Evolutionary conservation across 148 eudicot species (phyloP).

Genomic region (Persicaria tinctoria): DNA sequence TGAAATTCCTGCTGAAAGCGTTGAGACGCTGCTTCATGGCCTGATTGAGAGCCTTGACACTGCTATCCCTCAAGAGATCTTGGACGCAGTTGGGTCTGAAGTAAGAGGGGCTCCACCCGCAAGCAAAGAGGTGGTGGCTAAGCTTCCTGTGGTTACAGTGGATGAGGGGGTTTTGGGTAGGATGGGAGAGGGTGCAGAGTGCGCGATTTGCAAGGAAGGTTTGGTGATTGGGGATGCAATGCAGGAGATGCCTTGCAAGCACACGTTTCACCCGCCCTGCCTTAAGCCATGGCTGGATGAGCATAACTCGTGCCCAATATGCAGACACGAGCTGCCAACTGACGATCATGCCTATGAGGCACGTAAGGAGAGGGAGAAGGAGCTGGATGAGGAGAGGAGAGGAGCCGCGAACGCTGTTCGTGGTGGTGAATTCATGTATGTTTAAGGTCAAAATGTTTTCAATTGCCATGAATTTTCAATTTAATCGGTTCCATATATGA

Average conservation of each 20-base stretch:
- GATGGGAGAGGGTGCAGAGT: constrained; percentile 70
- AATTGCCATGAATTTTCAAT: not conserved
- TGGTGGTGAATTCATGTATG: constrained; percentile 94
- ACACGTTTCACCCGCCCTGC: constrained; percentile 82
- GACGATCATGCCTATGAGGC: constrained; percentile 94
- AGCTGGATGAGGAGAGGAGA: constrained; percentile 86
- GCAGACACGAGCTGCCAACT: constrained; percentile 82
- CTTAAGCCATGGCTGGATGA: constrained; percentile 96
- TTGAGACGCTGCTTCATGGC: constrained; percentile 36
- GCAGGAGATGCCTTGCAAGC: constrained; percentile 94
- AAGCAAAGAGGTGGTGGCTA: constrained; percentile 76
- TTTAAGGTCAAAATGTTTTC: constrained; percentile 21
- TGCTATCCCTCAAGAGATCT: constrained; percentile 37
- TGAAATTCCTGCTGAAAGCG: constrained; percentile 13
- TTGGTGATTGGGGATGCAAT: constrained; percentile 59
- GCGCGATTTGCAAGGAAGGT: constrained; percentile 78
- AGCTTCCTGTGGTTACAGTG: constrained; percentile 60
- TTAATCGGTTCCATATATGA: not conserved
- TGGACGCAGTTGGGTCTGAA: constrained; percentile 20
- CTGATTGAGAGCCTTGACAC: constrained; percentile 50
- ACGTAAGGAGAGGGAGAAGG: constrained; percentile 90
- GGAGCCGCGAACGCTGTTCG: constrained; percentile 98
- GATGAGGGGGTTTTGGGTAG: constrained; percentile 39
- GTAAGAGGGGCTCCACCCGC: constrained; percentile 67
- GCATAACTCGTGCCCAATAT: constrained; percentile 90